Percentiles rank a stretch among this genome's conserved stretches.
Conservation (phyloP, 305 asterid species). For the Solanum aculeatissimum region DNA sequence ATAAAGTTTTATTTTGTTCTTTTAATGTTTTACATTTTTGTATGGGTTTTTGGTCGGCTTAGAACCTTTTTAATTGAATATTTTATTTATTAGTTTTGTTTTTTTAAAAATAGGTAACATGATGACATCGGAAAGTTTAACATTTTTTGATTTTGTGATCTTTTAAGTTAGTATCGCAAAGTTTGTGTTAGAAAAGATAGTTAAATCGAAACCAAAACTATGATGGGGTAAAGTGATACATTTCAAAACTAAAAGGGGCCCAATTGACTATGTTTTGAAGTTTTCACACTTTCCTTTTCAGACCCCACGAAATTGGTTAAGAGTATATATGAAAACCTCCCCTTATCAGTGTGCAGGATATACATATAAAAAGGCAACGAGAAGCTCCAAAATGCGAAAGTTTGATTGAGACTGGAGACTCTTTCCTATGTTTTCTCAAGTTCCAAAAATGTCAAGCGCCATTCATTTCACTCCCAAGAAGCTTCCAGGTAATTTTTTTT, state of each 20-base stretch:
- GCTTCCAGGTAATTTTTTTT: slow-evolving; percentile 26
- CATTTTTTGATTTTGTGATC: too few relatives aligned
- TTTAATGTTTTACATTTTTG: too few relatives aligned
- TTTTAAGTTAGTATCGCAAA: too few relatives aligned
- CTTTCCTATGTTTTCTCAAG: background rate
- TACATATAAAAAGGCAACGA: background rate
- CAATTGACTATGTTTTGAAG: background rate
- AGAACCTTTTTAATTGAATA: too few relatives aligned
- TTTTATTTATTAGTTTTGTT: too few relatives aligned
- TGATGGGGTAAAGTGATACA: background rate
- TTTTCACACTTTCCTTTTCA: background rate
- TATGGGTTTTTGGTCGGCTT: too few relatives aligned
- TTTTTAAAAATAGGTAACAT: too few relatives aligned
- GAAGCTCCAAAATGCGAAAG: background rate
- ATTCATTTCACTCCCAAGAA: slow-evolving; percentile 18
- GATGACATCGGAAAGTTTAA: too few relatives aligned
- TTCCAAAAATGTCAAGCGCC: slow-evolving; percentile 27
- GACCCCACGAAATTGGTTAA: background rate
- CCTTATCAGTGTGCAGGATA: background rate
- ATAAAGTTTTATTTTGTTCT: too few relatives aligned
- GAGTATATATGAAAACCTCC: background rate
- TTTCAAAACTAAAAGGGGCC: background rate
- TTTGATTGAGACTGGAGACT: background rate
- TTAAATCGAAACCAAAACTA: background rate
- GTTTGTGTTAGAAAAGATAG: too few relatives aligned